Evolutionary conservation across 176 grass and related monocot genomes (phyloP).

Genomic region (Carex parvula): DNA sequence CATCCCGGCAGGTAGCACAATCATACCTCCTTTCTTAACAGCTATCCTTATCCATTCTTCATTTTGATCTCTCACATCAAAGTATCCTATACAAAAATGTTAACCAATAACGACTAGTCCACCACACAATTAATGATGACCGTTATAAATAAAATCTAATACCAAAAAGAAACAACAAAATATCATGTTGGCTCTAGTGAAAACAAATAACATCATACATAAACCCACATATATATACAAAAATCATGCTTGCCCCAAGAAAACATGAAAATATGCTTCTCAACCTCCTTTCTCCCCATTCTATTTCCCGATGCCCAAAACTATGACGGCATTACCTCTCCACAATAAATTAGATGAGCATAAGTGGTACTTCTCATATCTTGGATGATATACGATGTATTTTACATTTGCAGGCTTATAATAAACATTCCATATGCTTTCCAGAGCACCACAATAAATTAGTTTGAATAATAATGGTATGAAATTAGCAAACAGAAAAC

Average conservation of each 20-base stretch:
- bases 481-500: not conserved
- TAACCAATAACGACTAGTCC: not conserved
- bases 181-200: not conserved
- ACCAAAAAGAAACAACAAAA: not conserved
- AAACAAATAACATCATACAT: not conserved
- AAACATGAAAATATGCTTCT: not conserved
- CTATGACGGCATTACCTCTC: not conserved
- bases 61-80: conserved; percentile 76
- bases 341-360: not conserved
- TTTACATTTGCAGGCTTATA: not conserved
- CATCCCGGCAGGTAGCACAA: conserved; percentile 94
- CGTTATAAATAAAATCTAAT: not conserved
- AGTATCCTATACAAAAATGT: conserved; percentile 55
- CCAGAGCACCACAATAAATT: not conserved
- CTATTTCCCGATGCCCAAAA: not conserved
- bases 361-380: not conserved
- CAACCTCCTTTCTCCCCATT: not conserved
- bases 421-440: not conserved
- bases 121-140: conserved; percentile 6
- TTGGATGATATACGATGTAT: not conserved
- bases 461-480: not conserved
- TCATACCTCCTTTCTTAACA: conserved; percentile 90
- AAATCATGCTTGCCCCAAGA: not conserved
- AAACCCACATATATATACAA: not conserved
- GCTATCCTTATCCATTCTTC: conserved; percentile 81